Conservation (phyloP, 768 basidiomycete species). For the Sporobolomyces pararoseus region DNA sequence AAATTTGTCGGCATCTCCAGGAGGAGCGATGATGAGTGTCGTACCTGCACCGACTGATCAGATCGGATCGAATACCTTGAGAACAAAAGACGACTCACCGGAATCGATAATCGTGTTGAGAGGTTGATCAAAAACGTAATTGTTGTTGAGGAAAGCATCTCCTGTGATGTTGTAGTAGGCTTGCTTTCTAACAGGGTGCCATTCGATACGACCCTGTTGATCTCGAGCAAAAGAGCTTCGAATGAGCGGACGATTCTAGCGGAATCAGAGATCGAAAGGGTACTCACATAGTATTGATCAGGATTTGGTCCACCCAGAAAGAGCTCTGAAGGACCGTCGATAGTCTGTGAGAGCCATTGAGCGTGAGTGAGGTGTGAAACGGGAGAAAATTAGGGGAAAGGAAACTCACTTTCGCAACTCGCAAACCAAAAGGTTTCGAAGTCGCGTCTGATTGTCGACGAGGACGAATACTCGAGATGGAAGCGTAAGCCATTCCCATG, state of each 20-base stretch:
- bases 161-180: constrained; percentile 29
- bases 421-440: constrained; percentile 17
- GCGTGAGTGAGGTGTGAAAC: neutral
- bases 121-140: neutral
- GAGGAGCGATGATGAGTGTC: constrained; percentile 19
- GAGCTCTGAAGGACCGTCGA: constrained; percentile 21
- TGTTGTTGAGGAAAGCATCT: neutral
- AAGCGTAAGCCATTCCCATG: constrained; percentile 26
- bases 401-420: constrained; percentile 8
- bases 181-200: constrained; percentile 16
- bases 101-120: constrained; percentile 25
- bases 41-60: too few relatives aligned
- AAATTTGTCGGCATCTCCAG: constrained; percentile 15
- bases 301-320: constrained; percentile 21
- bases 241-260: too few relatives aligned
- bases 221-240: neutral
- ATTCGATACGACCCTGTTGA: constrained; percentile 18
- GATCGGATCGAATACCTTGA: too few relatives aligned
- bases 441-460: constrained; percentile 6
- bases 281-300: neutral
- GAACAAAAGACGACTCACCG: constrained; percentile 11
- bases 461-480: constrained; percentile 16
- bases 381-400: neutral
- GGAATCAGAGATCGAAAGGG: neutral
- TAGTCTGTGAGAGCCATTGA: neutral